These are phyloP conservation scores for Coemansia sp. DNA, from an alignment of 192 early-diverging fungal genomes.

Conservation along the genomic window DNA sequence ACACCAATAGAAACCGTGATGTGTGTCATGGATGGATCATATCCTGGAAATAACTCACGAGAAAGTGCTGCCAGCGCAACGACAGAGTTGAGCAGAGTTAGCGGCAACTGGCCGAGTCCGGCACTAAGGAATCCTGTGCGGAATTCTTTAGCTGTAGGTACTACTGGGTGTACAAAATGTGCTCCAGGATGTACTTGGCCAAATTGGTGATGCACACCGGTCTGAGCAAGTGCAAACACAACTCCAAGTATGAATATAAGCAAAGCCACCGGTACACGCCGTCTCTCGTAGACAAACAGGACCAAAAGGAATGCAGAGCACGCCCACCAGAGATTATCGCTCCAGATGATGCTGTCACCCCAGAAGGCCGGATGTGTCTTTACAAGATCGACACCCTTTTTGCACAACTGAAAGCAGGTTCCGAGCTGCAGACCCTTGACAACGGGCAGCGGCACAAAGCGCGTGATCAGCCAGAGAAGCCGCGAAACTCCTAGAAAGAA, in stretches of 20 bases:
- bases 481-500: constrained; percentile 67
- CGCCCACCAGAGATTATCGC: constrained; percentile 73
- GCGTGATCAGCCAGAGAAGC: constrained; percentile 65
- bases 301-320: constrained; percentile 66
- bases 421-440: constrained; percentile 79
- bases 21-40: constrained; percentile 46
- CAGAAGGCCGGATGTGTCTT: constrained; percentile 53
- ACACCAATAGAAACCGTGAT: constrained; percentile 65
- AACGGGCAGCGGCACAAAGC: constrained; percentile 68
- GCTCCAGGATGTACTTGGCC: constrained; percentile 47
- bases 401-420: constrained; percentile 66
- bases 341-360: constrained; percentile 62
- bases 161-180: constrained; percentile 59
- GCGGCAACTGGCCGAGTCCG: constrained; percentile 81
- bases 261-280: constrained; percentile 65
- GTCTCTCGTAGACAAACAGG: constrained; percentile 63
- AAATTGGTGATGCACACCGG: constrained; percentile 48
- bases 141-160: constrained; percentile 66
- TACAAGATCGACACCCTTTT: constrained; percentile 65
- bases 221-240: constrained; percentile 61
- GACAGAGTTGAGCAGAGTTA: constrained; percentile 85
- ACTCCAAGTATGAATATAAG: constrained; percentile 70
- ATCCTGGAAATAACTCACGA: constrained; percentile 79
- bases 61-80: constrained; percentile 73
- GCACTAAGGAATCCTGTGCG: constrained; percentile 73